These are phyloP conservation scores for Lepidium aucheri DNA, from an alignment of 345 rosid genomes.

Conservation along the genomic window DNA sequence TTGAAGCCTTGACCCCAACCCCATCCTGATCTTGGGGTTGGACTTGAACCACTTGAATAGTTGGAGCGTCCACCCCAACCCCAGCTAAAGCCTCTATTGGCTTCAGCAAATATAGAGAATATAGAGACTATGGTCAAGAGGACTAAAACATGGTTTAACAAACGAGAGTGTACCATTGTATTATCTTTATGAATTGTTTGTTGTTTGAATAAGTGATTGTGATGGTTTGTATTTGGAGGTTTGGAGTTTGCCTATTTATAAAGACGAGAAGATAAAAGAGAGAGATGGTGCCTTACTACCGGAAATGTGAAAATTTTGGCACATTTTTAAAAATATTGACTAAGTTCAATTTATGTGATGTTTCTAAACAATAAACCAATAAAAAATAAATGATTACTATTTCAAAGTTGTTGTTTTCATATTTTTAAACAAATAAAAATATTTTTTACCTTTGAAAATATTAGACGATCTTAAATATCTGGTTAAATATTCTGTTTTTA, in stretches of 20 bases:
- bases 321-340: not conserved
- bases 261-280: not conserved
- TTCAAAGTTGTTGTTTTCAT: too few relatives aligned
- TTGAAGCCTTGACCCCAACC: conserved; percentile 22
- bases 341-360: too few relatives aligned
- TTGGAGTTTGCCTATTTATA: conserved; percentile 10
- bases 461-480: too few relatives aligned
- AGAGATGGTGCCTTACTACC: conserved; percentile 5
- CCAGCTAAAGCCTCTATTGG: conserved; percentile 19
- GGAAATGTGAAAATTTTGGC: not conserved
- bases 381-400: too few relatives aligned
- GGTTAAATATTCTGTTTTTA: too few relatives aligned
- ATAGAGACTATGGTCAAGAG: not conserved
- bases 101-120: conserved; percentile 15
- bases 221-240: not conserved
- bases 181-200: not conserved
- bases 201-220: conserved; percentile 4
- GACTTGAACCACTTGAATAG: conserved; percentile 16
- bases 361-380: too few relatives aligned
- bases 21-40: conserved; percentile 4
- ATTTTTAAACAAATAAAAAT: too few relatives aligned
- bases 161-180: conserved; percentile 7
- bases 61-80: conserved; percentile 29
- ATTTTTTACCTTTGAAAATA: too few relatives aligned
- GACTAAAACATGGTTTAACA: not conserved